Conservation (phyloP, 2,329 filamentous ascomycete genomes). For the Coccinonectria pachysandricola region DNA sequence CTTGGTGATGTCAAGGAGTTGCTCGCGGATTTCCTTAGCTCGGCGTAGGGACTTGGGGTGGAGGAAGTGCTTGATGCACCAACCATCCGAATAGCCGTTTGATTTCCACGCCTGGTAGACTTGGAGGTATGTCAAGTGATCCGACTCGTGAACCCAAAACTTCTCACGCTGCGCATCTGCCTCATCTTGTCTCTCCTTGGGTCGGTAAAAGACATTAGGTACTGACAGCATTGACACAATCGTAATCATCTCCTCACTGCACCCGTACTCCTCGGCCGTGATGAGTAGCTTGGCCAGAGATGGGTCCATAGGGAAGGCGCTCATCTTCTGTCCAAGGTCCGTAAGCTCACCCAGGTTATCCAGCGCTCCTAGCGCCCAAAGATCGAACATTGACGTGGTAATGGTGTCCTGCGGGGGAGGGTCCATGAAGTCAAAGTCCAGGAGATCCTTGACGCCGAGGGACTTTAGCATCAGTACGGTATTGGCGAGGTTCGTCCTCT, state of each 20-base stretch:
- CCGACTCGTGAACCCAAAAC: slow-evolving; percentile 96
- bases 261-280: slow-evolving; percentile 79
- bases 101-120: slow-evolving; percentile 93
- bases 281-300: slow-evolving; percentile 91
- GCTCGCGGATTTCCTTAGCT: slow-evolving; percentile 88
- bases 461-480: slow-evolving; percentile 92
- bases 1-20: slow-evolving; percentile 87
- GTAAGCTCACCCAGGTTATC: slow-evolving; percentile 93
- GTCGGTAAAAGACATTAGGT: slow-evolving; percentile 91
- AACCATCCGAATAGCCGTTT: slow-evolving; percentile 80
- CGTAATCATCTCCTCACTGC: slow-evolving; percentile 95
- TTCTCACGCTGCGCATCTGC: slow-evolving; percentile 92
- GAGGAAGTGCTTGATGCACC: slow-evolving; percentile 88
- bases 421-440: slow-evolving; percentile 99
- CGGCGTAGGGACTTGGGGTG: slow-evolving; percentile 89
- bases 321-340: slow-evolving; percentile 81
- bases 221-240: slow-evolving; percentile 98
- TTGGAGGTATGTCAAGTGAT: slow-evolving; percentile 90
- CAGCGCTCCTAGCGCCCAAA: slow-evolving; percentile 89
- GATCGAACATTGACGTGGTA: slow-evolving; percentile 90
- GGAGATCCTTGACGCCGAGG: slow-evolving; percentile 80
- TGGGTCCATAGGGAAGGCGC: slow-evolving; percentile 95
- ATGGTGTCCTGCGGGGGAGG: slow-evolving; percentile 97
- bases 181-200: slow-evolving; percentile 93
- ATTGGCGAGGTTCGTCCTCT: slow-evolving; percentile 90